These are phyloP conservation scores for Paramarasmius palmivorus DNA, from an alignment of 1,284 basidiomycete genomes.

Conservation along the genomic window DNA sequence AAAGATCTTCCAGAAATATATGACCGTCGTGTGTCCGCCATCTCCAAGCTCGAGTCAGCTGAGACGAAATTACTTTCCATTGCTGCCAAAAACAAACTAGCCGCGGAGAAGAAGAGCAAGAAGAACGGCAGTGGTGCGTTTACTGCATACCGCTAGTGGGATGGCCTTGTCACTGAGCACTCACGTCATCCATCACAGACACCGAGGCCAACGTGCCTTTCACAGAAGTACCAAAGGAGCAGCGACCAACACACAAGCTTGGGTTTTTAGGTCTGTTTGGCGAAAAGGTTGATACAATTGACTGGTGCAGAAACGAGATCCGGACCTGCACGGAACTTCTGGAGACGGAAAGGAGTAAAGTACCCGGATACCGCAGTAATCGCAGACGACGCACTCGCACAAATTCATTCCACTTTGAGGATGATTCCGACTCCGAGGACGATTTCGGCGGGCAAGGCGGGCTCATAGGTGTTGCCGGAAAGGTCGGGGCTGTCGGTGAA, in stretches of 20 bases:
- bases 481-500: slow-evolving; percentile 16
- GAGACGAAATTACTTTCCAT: slow-evolving; percentile 77
- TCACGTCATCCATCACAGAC: background rate
- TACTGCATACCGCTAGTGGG: background rate
- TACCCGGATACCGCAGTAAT: slow-evolving; percentile 18
- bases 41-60: slow-evolving; percentile 81
- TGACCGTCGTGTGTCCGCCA: slow-evolving; percentile 76
- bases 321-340: slow-evolving; percentile 50
- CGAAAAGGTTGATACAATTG: slow-evolving; percentile 89
- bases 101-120: slow-evolving; percentile 34
- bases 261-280: slow-evolving; percentile 59
- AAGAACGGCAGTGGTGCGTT: slow-evolving; percentile 3
- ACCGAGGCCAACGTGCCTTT: slow-evolving; percentile 2
- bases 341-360: slow-evolving; percentile 45
- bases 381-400: background rate
- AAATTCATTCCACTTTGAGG: slow-evolving; percentile 16
- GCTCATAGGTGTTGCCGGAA: slow-evolving; percentile 19
- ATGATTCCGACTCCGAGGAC: slow-evolving; percentile 23
- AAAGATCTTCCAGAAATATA: slow-evolving; percentile 84
- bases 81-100: slow-evolving; percentile 66
- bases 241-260: slow-evolving; percentile 84
- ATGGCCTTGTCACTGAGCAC: background rate
- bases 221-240: slow-evolving; percentile 53
- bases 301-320: slow-evolving; percentile 84
- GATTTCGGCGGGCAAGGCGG: slow-evolving; percentile 20